Percentiles rank a stretch among this genome's conserved stretches.
These are phyloP conservation scores for Syzygium syzygioides DNA, from an alignment of 441 rosid species.

Conservation along the genomic window DNA sequence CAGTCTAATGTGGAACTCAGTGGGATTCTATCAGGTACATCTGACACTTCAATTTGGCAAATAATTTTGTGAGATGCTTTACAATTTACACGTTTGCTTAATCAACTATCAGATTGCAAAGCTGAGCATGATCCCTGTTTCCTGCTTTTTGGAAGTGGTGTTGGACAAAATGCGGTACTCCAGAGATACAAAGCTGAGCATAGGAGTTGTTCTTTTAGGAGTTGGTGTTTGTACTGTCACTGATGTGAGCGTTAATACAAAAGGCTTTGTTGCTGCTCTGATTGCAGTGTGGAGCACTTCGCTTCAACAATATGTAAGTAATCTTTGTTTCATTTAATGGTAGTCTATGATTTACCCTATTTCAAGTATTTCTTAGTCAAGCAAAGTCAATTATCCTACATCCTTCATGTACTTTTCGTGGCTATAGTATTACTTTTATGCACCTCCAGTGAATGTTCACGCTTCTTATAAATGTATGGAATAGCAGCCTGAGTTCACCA, in stretches of 20 bases:
- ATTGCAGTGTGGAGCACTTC: constrained; percentile 78
- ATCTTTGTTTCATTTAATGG: neutral
- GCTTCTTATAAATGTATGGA: neutral
- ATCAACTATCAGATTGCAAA: constrained; percentile 52
- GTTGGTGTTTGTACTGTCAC: constrained; percentile 76
- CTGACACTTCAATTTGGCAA: neutral
- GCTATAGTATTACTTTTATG: neutral
- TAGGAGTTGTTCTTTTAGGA: constrained; percentile 57
- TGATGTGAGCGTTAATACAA: constrained; percentile 67
- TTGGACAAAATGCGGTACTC: constrained; percentile 72
- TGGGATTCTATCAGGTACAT: constrained; percentile 69
- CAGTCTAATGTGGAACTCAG: constrained; percentile 78
- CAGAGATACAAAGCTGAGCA: constrained; percentile 72
- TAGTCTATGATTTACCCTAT: neutral
- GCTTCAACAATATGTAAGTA: constrained; percentile 66
- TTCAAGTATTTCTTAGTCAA: neutral
- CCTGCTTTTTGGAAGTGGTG: constrained; percentile 65
- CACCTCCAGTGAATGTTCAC: neutral
- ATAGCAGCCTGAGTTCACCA: neutral
- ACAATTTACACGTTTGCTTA: constrained; percentile 4
- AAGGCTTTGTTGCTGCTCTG: constrained; percentile 59
- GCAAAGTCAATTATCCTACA: neutral
- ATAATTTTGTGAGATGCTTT: neutral
- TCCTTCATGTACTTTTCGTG: neutral
- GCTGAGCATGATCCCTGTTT: constrained; percentile 76